A percentile compares a stretch with the other conserved stretches of the same genome.
Evolutionary conservation across 73 alveolate species (phyloP).

Genomic region (Paramecium biaurelia): DNA sequence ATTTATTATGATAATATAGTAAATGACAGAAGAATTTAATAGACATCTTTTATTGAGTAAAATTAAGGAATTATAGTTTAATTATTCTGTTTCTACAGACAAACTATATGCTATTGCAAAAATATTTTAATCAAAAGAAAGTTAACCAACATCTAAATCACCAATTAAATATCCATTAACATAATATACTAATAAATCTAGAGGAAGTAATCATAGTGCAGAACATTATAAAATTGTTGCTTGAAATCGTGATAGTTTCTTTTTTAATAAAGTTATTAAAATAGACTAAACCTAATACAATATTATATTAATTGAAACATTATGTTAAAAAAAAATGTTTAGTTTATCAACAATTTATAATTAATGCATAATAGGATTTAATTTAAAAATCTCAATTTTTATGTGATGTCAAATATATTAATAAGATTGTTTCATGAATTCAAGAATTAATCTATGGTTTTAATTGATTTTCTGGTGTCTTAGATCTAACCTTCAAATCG

Average conservation of each 20-base stretch:
- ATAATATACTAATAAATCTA: background rate
- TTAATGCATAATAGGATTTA: background rate
- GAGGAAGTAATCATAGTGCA: slow-evolving; percentile 54
- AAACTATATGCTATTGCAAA: slow-evolving; percentile 38
- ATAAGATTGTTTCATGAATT: no score
- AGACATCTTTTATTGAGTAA: slow-evolving; percentile 30
- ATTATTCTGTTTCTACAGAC: slow-evolving; percentile 31
- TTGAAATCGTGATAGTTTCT: background rate
- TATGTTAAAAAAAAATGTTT: no score
- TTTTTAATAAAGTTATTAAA: background rate
- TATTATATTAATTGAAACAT: no score
- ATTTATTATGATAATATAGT: background rate
- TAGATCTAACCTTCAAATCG: background rate
- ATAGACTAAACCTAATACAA: background rate
- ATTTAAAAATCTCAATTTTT: no score
- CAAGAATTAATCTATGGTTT: no score
- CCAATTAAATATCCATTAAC: slow-evolving; percentile 27
- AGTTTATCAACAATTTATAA: background rate
- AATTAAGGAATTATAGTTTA: slow-evolving; percentile 15
- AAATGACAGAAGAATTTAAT: slow-evolving; percentile 20
- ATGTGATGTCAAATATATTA: no score
- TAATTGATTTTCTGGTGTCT: background rate
- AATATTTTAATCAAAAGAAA: background rate
- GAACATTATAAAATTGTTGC: slow-evolving; percentile 30
- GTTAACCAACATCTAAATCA: slow-evolving; percentile 15